Evolutionary conservation across 805 yeast genomes (phyloP).

Genomic region (Lipomyces starkeyi): DNA sequence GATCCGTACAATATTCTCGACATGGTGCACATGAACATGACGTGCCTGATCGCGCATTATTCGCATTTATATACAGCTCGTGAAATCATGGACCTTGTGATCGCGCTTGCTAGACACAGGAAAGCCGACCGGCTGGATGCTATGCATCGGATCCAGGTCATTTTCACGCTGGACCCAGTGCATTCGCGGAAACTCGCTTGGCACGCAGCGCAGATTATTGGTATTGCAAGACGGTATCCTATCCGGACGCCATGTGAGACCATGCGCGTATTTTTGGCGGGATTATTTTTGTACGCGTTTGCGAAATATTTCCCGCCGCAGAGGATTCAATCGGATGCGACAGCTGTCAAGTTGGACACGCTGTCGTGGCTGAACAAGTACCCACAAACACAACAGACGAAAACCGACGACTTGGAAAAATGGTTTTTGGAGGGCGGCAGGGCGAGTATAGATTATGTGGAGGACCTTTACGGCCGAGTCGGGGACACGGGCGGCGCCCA

Average conservation of each 20-base stretch:
- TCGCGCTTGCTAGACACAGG: conserved; percentile 25
- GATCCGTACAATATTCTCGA: conserved; percentile 18
- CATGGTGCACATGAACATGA: conserved; percentile 26
- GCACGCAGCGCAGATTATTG: conserved; percentile 40
- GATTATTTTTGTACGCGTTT: conserved; percentile 38
- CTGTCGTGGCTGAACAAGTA: conserved; percentile 21
- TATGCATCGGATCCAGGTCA: conserved; percentile 19
- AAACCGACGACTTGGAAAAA: conserved; percentile 22
- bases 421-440: conserved; percentile 35
- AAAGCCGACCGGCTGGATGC: conserved; percentile 23
- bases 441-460: conserved; percentile 29
- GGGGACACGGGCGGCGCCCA: conserved; percentile 15
- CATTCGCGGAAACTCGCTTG: conserved; percentile 37
- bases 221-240: conserved; percentile 29
- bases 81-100: conserved; percentile 30
- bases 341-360: conserved; percentile 16
- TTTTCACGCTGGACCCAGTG: conserved; percentile 30
- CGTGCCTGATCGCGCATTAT: conserved; percentile 35
- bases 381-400: neutral
- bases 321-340: neutral
- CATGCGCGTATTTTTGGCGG: conserved; percentile 39
- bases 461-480: conserved; percentile 22
- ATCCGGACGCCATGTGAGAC: conserved; percentile 39
- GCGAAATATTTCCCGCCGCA: conserved; percentile 25
- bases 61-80: conserved; percentile 35